A percentile compares a stretch with the other conserved stretches of the same genome.
These are phyloP conservation scores for Acaromyces ingoldii DNA, from an alignment of 1,284 basidiomycete species.

Conservation along the genomic window DNA sequence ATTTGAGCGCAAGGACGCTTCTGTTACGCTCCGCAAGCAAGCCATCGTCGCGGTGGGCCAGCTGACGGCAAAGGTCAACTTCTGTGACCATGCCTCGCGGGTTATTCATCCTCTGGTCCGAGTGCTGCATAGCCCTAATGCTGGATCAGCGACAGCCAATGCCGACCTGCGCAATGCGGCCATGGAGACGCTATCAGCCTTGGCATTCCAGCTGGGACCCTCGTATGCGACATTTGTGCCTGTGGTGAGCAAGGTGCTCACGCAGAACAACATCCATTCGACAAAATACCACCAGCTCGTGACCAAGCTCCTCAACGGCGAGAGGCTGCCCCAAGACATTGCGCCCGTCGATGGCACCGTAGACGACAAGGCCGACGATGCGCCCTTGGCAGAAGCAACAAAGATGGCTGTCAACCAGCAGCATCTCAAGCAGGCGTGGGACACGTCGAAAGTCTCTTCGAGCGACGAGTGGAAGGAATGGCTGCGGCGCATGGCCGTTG, in stretches of 20 bases:
- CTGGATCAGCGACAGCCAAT: conserved; percentile 9
- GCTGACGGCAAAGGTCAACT: conserved; percentile 87
- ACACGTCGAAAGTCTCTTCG: conserved; percentile 72
- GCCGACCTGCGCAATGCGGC: conserved; percentile 74
- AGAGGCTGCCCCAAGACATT: conserved; percentile 70
- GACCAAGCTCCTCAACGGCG: conserved; percentile 82
- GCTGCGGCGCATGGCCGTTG: conserved; percentile 87
- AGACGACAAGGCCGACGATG: conserved; percentile 50
- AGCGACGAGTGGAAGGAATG: conserved; percentile 90
- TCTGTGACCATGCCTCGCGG: conserved; percentile 95
- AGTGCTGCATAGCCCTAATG: conserved; percentile 71
- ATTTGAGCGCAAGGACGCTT: conserved; percentile 77
- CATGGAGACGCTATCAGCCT: conserved; percentile 87
- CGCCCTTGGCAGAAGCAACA: conserved; percentile 56
- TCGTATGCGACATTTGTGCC: conserved; percentile 97
- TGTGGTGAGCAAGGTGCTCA: conserved; percentile 84
- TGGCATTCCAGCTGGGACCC: conserved; percentile 87
- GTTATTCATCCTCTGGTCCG: conserved; percentile 94
- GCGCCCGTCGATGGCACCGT: conserved; percentile 26
- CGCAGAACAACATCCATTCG: conserved; percentile 76
- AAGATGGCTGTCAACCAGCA: conserved; percentile 96
- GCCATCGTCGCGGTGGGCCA: conserved; percentile 89
- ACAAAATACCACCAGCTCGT: conserved; percentile 82
- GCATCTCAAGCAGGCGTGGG: conserved; percentile 96
- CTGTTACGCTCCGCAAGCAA: conserved; percentile 71